Conservation (phyloP, 345 rosid species). For the Chamaenerion angustifolium region DNA sequence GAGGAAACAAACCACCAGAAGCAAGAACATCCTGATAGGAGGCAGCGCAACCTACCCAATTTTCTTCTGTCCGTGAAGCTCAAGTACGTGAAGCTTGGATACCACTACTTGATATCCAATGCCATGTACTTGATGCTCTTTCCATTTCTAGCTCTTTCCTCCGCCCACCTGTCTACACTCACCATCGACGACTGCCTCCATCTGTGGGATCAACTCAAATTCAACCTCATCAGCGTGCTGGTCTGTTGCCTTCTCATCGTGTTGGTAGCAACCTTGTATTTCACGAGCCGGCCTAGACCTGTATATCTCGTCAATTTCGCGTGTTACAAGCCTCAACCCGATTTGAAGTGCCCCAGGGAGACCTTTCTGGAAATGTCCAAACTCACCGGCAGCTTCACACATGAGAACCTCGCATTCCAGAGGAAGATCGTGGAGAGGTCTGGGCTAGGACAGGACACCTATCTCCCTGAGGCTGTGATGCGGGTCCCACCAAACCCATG, state of each 20-base stretch:
- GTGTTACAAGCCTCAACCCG: slow-evolving; percentile 41
- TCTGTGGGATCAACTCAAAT: slow-evolving; percentile 42
- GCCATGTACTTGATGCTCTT: slow-evolving; percentile 43
- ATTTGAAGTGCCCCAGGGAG: slow-evolving; percentile 29
- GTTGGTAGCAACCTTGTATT: slow-evolving; percentile 45
- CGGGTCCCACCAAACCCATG: slow-evolving; percentile 37
- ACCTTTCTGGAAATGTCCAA: slow-evolving; percentile 31
- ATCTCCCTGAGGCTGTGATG: slow-evolving; percentile 56
- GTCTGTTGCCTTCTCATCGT: slow-evolving; percentile 25
- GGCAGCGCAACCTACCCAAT: slow-evolving; percentile 32
- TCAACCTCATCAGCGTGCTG: slow-evolving; percentile 34
- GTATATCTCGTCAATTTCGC: slow-evolving; percentile 58
- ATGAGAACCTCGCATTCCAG: slow-evolving; percentile 59
- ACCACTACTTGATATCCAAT: slow-evolving; percentile 59
- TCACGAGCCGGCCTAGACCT: slow-evolving; percentile 52
- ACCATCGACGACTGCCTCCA: slow-evolving; percentile 19
- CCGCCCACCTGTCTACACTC: slow-evolving; percentile 43
- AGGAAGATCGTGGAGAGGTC: slow-evolving; percentile 75
- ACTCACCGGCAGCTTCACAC: slow-evolving; percentile 27
- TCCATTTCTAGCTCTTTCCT: slow-evolving; percentile 24
- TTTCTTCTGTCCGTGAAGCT: slow-evolving; percentile 48
- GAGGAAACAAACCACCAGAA: no score
- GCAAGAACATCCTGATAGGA: neutral
- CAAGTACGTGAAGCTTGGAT: slow-evolving; percentile 72
- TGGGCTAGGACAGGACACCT: slow-evolving; percentile 64